Evolutionary conservation across 495 filamentous ascomycete species (phyloP), one percentile per base, ranked within the genome.

Genomic region (Lepidopterella palustris): DNA sequence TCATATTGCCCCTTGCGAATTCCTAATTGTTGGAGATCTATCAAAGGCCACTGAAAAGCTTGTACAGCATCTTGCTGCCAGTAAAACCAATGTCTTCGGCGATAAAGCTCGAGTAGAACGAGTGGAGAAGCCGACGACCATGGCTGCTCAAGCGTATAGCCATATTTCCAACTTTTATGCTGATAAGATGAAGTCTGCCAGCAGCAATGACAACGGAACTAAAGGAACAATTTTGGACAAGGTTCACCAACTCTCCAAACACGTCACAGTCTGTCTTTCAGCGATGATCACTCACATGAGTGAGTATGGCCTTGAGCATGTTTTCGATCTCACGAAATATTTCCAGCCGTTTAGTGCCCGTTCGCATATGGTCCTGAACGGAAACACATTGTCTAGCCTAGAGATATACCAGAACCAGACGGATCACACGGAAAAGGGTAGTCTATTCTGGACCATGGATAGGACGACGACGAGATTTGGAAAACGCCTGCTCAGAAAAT

Each of bases 381-480:
- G 92, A 18, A 99, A 96, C 57, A 99, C 91, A 0, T 69, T 99
- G 32, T 90, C 91, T 13, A 96, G 89, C 67, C 78, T 99, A 13
- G 93, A 99, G 71, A 88, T 99, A 1, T 99, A 97, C 70, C 85
- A 92, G 26, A 99, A 99, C 61, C 84, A 90, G 61, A 97, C 93
- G 0, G 92, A 99, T 68, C 80, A 92, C 55, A 81, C 82, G 0
- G 82, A 85, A 45, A 95, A 88, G 64, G 93, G 95, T 0, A 96
- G 91, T 70, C 78, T 99, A 15, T 88, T 97, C 71, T 99, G 93
- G 93, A 90, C 91, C 0, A 74, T 99, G 25, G 90, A 99, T 71
- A 89, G 93, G 56, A 99, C 93, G 0, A 80, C 84, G 48, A 99
- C 93, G 0, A 84, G 89, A 4, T 96, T 96, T 65, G 93, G 93